Evolutionary conservation across 148 eudicot genomes (phyloP).

Genomic region (Gaultheria prostrata): DNA sequence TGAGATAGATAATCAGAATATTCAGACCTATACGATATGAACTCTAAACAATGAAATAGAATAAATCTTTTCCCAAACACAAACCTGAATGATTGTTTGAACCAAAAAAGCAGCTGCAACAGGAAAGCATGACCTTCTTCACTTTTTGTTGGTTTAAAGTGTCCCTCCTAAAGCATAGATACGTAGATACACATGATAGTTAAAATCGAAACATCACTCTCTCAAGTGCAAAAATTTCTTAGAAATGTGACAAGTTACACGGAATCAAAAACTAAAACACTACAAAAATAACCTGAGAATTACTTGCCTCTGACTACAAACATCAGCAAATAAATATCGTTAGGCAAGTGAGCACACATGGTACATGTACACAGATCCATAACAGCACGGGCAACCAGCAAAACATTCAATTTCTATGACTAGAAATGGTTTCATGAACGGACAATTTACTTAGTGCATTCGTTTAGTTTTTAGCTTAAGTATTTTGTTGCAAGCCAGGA

Average conservation of each 20-base stretch:
- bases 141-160: slow-evolving; percentile 62
- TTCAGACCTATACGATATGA: not conserved
- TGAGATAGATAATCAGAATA: not conserved
- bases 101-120: slow-evolving; percentile 91
- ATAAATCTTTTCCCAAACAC: not conserved
- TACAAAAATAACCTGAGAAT: not conserved
- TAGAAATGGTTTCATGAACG: too few relatives aligned
- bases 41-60: not conserved
- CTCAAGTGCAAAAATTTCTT: not conserved
- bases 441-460: too few relatives aligned
- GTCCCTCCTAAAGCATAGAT: slow-evolving; percentile 67
- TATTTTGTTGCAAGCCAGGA: not conserved
- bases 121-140: slow-evolving; percentile 80
- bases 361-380: not conserved
- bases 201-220: not conserved
- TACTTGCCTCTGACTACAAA: not conserved
- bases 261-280: not conserved
- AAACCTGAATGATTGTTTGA: slow-evolving; percentile 90
- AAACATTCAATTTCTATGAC: too few relatives aligned
- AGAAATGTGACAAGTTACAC: not conserved
- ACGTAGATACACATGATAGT: slow-evolving; percentile 13
- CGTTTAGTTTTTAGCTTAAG: not conserved
- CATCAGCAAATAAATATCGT: not conserved
- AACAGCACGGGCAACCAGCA: too few relatives aligned
- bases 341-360: not conserved